Conservation (phyloP, 345 rosid genomes). For the Melastoma malabathricum region DNA sequence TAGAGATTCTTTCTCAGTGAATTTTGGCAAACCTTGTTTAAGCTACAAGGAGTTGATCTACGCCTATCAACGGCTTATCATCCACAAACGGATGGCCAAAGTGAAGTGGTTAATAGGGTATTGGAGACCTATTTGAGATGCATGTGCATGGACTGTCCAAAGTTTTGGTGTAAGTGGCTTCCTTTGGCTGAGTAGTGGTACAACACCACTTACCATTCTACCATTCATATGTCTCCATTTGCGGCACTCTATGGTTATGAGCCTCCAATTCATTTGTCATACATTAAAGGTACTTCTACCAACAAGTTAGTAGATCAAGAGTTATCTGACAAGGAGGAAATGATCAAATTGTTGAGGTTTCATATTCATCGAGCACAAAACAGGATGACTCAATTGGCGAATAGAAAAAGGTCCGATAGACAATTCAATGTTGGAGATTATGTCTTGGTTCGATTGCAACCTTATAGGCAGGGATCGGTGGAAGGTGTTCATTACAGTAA, state of each 20-base stretch:
- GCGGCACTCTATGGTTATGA: neutral
- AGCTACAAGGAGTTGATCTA: neutral
- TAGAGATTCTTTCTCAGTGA: neutral
- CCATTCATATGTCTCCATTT: neutral
- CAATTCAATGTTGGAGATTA: too few relatives aligned
- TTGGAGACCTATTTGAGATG: neutral
- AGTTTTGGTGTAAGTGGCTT: neutral
- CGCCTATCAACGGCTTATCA: neutral
- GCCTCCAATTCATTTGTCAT: neutral
- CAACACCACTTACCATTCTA: neutral
- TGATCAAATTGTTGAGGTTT: too few relatives aligned
- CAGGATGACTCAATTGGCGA: too few relatives aligned
- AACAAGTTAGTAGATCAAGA: too few relatives aligned
- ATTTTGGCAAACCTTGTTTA: neutral
- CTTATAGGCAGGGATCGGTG: neutral
- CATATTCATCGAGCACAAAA: too few relatives aligned
- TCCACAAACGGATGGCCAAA: neutral
- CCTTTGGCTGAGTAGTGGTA: constrained; percentile 2
- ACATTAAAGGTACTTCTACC: neutral
- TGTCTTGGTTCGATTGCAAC: neutral
- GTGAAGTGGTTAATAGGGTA: neutral
- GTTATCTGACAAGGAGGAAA: too few relatives aligned
- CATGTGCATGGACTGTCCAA: neutral
- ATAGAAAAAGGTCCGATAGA: too few relatives aligned
- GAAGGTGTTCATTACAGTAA: neutral